Evolutionary conservation across 2,329 filamentous ascomycete genomes (phyloP).

Genomic region (Paraphoma chrysanthemicola): DNA sequence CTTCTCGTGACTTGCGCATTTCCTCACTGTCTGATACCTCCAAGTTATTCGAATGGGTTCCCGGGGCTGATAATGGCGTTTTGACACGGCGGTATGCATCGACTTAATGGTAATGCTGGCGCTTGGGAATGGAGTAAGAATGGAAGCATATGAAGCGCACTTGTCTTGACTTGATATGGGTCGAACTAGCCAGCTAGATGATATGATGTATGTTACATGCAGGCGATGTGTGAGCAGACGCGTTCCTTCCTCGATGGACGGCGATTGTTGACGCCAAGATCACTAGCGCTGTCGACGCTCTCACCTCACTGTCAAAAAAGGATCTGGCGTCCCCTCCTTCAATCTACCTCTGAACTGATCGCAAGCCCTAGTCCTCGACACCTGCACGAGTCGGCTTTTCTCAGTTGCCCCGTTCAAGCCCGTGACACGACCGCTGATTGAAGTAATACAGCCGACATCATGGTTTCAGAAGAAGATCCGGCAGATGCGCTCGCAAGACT

Average conservation of each 20-base stretch:
- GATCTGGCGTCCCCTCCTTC: background rate
- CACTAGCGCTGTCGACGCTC: background rate
- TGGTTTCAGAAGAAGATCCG: background rate
- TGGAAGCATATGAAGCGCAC: background rate
- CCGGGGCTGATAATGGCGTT: background rate
- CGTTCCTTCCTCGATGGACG: background rate
- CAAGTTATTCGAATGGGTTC: conserved; percentile 8
- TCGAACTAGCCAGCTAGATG: background rate
- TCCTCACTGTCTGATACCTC: conserved; percentile 21
- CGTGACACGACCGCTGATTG: background rate
- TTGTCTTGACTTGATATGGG: background rate
- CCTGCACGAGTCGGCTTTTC: background rate
- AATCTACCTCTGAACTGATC: background rate
- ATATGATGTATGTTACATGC: background rate
- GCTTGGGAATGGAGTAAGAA: background rate
- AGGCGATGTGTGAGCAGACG: background rate
- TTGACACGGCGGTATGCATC: background rate
- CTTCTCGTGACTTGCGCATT: conserved; percentile 1
- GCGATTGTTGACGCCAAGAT: background rate
- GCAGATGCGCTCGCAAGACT: background rate
- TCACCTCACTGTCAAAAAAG: background rate
- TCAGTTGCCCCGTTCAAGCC: background rate
- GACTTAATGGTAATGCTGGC: background rate
- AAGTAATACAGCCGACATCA: background rate
- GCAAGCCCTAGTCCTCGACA: background rate